Base-by-base conservation (phyloP, 352 stramenopile species). In the Pythium scleroteichum region DNA sequence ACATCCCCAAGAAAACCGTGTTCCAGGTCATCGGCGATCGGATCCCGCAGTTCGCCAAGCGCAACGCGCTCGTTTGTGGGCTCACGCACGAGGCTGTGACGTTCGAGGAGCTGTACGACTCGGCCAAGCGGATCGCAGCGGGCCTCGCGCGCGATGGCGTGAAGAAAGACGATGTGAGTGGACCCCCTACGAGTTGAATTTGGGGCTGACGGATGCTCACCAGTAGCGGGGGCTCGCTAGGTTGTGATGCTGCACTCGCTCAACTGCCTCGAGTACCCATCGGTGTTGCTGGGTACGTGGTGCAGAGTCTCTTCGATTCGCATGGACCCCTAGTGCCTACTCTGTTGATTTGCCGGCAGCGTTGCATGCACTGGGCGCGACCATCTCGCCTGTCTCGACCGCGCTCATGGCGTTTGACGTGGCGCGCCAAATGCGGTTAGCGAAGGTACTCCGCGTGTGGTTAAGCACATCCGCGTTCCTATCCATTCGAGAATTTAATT, bases 251-350 rank as follows among this genome's bases (percentile, higher is more conserved):
- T 87, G 57, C 78, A 90, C 59, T 81, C 76, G 27, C 75, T 85
- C 62, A 90, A 90, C 66, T 90, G 79, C 49, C 42, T 87, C 33
- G 79, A 90, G 53, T 90, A 77, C 60, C 75, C 75, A 29, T 71
- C 72, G 16, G 57, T 74, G 5, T 66, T 85, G 19, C 71, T 86
- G 6, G 76, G 76, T 88, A 68, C 20, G 54, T 42, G 38, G 23
- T 29, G 3, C 26, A 3, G 13, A 24, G 4, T 14, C 8, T 26
- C 6, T 42, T 9, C 4, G 27, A 29, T 54, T 16, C 3, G 17
- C 4, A 27, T 13, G 20, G 26, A 39, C 10, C 32, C 9, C 26
- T 8, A 10, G 14, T 13, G 17, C 33, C 10, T 23, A 16, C 9
- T 10, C 41, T 44, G 10, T 38, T 42, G 10, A 8, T 14, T 40